These are phyloP conservation scores for Parachaetomium inaequale DNA, from an alignment of 495 filamentous ascomycete species.

Conservation along the genomic window DNA sequence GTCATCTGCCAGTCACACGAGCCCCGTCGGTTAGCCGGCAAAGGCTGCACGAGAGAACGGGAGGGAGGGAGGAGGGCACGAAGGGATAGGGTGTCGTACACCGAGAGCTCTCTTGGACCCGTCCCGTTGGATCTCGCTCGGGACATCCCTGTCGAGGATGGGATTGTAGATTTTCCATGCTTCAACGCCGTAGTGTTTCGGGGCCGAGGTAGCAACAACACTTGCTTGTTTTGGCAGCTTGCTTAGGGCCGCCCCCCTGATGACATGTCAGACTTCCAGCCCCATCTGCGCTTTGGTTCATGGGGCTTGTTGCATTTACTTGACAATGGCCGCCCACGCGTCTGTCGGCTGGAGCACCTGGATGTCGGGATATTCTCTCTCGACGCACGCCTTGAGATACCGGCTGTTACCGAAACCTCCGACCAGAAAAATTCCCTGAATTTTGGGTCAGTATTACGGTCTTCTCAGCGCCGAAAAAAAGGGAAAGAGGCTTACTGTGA, in stretches of 20 bases:
- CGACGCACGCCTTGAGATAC: background rate
- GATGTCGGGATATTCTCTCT: background rate
- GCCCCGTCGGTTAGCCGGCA: background rate
- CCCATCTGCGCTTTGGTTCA: no score
- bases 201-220: background rate
- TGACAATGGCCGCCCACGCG: background rate
- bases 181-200: background rate
- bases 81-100: background rate
- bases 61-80: background rate
- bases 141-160: background rate
- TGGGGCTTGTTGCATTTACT: background rate
- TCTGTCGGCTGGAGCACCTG: slow-evolving; percentile 1
- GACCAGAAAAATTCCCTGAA: background rate
- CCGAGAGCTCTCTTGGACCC: background rate
- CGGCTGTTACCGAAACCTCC: background rate
- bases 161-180: background rate
- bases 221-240: background rate
- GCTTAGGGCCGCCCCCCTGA: background rate
- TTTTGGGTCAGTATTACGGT: background rate
- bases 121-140: background rate
- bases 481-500: background rate
- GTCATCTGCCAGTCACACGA: background rate
- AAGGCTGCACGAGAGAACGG: background rate
- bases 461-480: no score
- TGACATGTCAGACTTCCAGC: background rate